Base-by-base conservation (phyloP, 352 stramenopile species). In the Pythium dissimile region DNA sequence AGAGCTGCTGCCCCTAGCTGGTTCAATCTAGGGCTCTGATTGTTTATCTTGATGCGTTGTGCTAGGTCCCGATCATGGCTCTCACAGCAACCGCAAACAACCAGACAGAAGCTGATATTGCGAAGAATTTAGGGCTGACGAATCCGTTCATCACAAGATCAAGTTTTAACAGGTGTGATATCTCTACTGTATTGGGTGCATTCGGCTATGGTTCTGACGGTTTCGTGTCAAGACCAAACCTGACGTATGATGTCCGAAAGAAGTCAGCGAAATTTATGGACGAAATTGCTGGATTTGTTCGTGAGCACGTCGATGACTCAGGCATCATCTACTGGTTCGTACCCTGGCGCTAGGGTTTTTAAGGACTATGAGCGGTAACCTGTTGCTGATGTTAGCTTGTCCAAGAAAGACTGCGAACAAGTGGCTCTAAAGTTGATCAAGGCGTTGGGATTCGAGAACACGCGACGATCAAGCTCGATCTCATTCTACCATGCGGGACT, bases 341-440 rank as follows among this genome's bases (percentile, higher is more conserved):
- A 23, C 6, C 30, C 20, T 16, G 18, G 11, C 37, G 11, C 6
- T 23, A 18, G 11, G 24, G 28, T 32, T 15, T 35, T 26, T 24
- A 1, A 18, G n/a, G n/a, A n/a, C n/a, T n/a, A n/a, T n/a, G n/a
- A n/a, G n/a, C n/a, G n/a, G n/a, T n/a, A n/a, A n/a, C n/a, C 59
- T 11, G 28, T 53, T 23, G 8, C 35, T 62, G 20, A 61, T 23
- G 34, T 2, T 57, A 94, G 84, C 62, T 66, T 95, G 42, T 95
- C 85, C 0, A 95, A 95, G 58, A 93, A 91, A 27, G 85, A 95
- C 56, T 95, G 85, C 59, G 85, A 95, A 49, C 81, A 88, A 63
- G 89, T 83, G 18, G 72, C 80, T 28, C 70, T 89, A 30, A 93
- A 90, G 45, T 37, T 95, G 18, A 91, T 90, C 32, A 91, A 89